Evolutionary conservation across 2,329 filamentous ascomycete genomes (phyloP).

Genomic region (Lachnellula willkommii): DNA sequence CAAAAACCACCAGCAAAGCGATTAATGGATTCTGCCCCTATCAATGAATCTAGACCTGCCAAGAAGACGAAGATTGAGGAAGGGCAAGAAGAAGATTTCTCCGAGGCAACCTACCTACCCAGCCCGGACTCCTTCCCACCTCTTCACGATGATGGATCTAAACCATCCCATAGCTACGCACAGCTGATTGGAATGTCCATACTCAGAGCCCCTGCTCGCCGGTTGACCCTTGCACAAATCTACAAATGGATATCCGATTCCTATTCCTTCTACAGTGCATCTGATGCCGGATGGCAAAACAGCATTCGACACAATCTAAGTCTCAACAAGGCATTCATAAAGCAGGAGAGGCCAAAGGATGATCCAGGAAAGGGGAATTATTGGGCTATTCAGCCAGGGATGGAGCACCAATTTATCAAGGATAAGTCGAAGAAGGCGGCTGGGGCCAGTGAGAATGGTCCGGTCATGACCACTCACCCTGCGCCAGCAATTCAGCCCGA

Average conservation of each 20-base stretch:
- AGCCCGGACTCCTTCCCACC: conserved; percentile 61
- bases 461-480: conserved; percentile 23
- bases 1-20: conserved; percentile 54
- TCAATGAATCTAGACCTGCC: conserved; percentile 58
- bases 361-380: conserved; percentile 97
- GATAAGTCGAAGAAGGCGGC: conserved; percentile 67
- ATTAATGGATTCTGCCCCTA: conserved; percentile 67
- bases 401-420: conserved; percentile 84
- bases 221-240: conserved; percentile 86
- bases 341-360: conserved; percentile 92
- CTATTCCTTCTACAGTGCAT: conserved; percentile 78
- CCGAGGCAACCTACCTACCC: conserved; percentile 32
- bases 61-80: conserved; percentile 63
- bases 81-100: conserved; percentile 42
- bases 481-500: conserved; percentile 12
- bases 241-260: conserved; percentile 99
- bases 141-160: conserved; percentile 78
- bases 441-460: conserved; percentile 49
- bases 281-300: conserved; percentile 94
- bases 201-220: conserved; percentile 73
- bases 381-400: conserved; percentile 88
- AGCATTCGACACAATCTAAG: conserved; percentile 98
- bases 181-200: conserved; percentile 97
- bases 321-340: conserved; percentile 92
- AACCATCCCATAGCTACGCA: conserved; percentile 90